phyloP scores from a whole-genome alignment of 352 stramenopile species.

The Aphanomyces cochlioides region DNA sequence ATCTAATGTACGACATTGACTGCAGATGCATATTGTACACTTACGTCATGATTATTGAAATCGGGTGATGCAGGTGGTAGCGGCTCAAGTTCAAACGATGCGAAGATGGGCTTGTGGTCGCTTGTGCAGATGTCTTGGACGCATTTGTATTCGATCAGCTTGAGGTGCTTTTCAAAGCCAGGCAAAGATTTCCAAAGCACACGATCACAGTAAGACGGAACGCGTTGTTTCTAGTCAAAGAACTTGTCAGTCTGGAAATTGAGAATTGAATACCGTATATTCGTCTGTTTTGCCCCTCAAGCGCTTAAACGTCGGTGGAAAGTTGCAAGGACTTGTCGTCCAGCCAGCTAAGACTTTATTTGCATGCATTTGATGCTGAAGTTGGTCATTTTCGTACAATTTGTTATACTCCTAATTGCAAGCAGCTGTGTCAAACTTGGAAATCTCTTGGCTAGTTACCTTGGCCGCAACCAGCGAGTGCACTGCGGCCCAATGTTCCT shows the following conservation, averaged over 20 bases:
- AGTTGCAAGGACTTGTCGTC: conserved; percentile 55
- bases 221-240: conserved; percentile 49
- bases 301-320: conserved; percentile 84
- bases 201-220: conserved; percentile 82
- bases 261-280: conserved; percentile 30
- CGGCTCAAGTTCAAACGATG: conserved; percentile 48
- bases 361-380: conserved; percentile 55
- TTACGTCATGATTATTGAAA: conserved; percentile 15
- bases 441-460: neutral
- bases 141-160: conserved; percentile 53
- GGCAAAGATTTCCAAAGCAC: conserved; percentile 79
- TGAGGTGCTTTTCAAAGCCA: conserved; percentile 47
- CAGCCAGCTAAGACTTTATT: conserved; percentile 60
- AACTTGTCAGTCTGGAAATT: neutral
- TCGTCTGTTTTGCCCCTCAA: conserved; percentile 44
- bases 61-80: conserved; percentile 28
- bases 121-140: conserved; percentile 67
- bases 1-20: conserved; percentile 24
- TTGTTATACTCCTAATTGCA: conserved; percentile 45
- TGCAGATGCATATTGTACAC: neutral
- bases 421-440: neutral
- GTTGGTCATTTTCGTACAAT: conserved; percentile 75
- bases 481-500: conserved; percentile 67
- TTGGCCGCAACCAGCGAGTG: conserved; percentile 52
- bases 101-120: conserved; percentile 79